Evolutionary conservation across 2,329 filamentous ascomycete species (phyloP), one percentile per base, ranked within the genome.

Genomic region (Hypoxylon sp.): DNA sequence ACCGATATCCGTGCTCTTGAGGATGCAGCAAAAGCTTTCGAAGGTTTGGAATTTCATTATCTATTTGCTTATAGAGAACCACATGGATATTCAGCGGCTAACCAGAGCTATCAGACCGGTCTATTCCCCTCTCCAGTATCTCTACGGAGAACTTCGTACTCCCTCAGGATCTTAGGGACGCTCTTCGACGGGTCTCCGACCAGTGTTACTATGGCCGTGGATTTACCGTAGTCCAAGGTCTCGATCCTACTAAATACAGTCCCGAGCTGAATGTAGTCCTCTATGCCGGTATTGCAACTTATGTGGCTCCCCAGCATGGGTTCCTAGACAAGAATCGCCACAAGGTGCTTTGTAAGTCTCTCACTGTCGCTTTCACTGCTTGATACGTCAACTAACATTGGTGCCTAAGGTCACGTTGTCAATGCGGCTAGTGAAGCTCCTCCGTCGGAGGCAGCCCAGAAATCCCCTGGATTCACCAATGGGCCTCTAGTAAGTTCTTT

Each of bases 291-390:
- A 56, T 70, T 9, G 28, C 56, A 13, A n/a, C 65, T 9, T 60
- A 70, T 34, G 46, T 70, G 3, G 60, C 60, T 38, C 52, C 68
- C 3, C 60, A 68, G n/a, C 68, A 55, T 17, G 68, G 65, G 2
- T 65, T 68, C 5, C 32, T 61, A 3, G 63, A 65, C 11, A 57
- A 52, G 45, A 46, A 48, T 25, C 51, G 63, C 3, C 34, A 56
- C 5, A 60, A 61, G 11, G 63, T 65, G 19, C 55, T 59, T 2
- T 67, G 45, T 65, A 59, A 30, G 57, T 51, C 32, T 19, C 10
- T 30, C 10, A n/a, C 5, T 6, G 7, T 60, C 49, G 7, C 36
- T 46, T 34, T 10, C 1, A 3, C 2, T 11, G 1, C 5, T 34
- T 21, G 13, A 4, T 43, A 36, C 14, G 46, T 49, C 2, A 19